A percentile compares a stretch with the other conserved stretches of the same genome.
Conservation (phyloP, 2,329 filamentous ascomycete species). For the Xylaria arbuscula region DNA sequence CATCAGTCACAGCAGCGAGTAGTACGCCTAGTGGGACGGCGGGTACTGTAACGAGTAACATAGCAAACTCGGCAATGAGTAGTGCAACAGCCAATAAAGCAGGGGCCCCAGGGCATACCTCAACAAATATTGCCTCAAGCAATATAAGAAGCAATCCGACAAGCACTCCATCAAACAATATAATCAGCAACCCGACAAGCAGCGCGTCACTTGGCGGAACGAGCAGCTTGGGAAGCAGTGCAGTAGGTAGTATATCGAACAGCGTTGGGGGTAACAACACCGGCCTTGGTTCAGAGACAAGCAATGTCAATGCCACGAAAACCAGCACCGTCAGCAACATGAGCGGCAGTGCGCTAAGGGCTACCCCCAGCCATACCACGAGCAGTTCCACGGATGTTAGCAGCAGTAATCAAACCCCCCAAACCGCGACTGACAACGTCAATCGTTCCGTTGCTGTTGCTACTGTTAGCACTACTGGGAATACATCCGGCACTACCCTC, state of each 20-base stretch:
- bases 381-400: slow-evolving; percentile 12
- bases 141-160: neutral
- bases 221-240: neutral
- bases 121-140: slow-evolving; percentile 1
- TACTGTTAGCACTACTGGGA: neutral
- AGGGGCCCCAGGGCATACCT: slow-evolving; percentile 3
- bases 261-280: neutral
- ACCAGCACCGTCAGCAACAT: neutral
- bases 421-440: neutral
- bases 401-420: neutral
- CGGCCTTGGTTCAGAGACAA: neutral
- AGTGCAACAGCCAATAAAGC: slow-evolving; percentile 8
- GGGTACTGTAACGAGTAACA: slow-evolving; percentile 9
- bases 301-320: slow-evolving; percentile 6
- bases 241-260: neutral
- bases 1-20: slow-evolving; percentile 7
- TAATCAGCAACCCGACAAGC: neutral
- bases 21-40: neutral
- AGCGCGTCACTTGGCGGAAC: neutral
- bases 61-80: slow-evolving; percentile 2
- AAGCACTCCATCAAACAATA: neutral
- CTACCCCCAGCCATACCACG: slow-evolving; percentile 5
- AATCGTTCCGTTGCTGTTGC: slow-evolving; percentile 3
- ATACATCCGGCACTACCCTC: neutral
- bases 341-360: slow-evolving; percentile 8